Evolutionary conservation across 1,284 basidiomycete species (phyloP), one percentile per base, ranked within the genome.

Genomic region (Ceratobasidium sp.): DNA sequence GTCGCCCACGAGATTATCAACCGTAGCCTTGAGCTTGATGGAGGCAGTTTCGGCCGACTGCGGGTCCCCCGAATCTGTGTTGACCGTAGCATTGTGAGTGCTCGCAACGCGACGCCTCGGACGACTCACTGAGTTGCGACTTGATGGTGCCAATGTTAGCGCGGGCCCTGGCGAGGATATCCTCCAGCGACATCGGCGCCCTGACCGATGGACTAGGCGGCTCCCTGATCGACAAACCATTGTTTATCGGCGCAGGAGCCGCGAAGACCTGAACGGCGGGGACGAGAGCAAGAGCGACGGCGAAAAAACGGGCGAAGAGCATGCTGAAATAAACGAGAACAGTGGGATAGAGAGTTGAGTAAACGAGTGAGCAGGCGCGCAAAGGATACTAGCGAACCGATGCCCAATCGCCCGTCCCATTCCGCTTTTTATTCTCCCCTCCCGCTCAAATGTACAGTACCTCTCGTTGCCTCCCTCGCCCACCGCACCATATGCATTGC

Each of bases 201-300:
- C 6, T 1, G 51, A n/a, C n/a, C 11, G 8, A n/a, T n/a, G 51
- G 19, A n/a, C 51, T 22, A 11, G 22, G 19, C 51, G 9, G 22
- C 22, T 54, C 51, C 51, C 22, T 22, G 51, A 25, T 9, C 51
- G 19, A 15, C 15, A 49, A n/a, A 15, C 15, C 46, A 6, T 17
- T 49, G 13, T 49, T 49, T 17, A 17, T 22, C 51, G n/a, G n/a
- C 44, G 22, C 19, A 22, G 51, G 51, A n/a, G 51, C 51, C 6
- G 51, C 51, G 22, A 54, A n/a, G 51, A 54, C 51, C 22, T 54
- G 51, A n/a, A 22, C 51, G 51, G 51, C 51, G 22, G 51, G 51
- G 51, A 22, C 3, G n/a, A 54, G 51, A 22, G n/a, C 51, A 7
- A 49, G 15, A n/a, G 46, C 46, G 46, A 17, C 46, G 46, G 46